These are phyloP conservation scores for Sisymbrium irio DNA, from an alignment of 345 rosid genomes.

Conservation along the genomic window DNA sequence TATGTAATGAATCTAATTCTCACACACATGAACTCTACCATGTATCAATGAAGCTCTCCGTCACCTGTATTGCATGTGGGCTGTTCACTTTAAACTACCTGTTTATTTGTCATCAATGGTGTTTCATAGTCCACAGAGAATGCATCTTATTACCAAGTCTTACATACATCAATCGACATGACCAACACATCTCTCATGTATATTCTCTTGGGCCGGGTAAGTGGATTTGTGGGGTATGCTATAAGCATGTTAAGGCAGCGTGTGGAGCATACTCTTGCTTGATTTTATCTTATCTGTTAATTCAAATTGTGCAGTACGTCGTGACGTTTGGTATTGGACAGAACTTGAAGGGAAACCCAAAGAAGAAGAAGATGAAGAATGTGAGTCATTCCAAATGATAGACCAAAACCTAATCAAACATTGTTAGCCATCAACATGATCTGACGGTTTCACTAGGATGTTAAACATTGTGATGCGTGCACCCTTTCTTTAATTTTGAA, in stretches of 20 bases:
- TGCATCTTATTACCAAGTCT: neutral
- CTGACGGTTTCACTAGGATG: neutral
- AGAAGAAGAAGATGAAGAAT: neutral
- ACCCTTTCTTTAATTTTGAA: neutral
- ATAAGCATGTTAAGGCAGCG: neutral
- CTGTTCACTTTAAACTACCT: neutral
- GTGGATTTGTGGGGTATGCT: neutral
- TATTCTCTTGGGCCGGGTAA: neutral
- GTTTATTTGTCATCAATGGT: neutral
- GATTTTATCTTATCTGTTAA: neutral
- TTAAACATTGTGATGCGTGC: neutral
- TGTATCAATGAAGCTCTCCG: neutral
- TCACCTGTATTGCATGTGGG: constrained; percentile 2
- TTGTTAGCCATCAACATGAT: too few relatives aligned
- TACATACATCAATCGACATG: neutral
- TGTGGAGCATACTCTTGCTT: neutral
- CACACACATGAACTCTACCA: neutral
- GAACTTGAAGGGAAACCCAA: neutral
- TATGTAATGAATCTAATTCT: neutral
- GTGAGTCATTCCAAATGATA: neutral
- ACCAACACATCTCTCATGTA: neutral
- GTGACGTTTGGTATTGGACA: neutral
- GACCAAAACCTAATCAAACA: neutral
- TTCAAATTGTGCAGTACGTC: neutral
- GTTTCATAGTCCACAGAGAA: neutral